Evolutionary conservation across 2,329 filamentous ascomycete species (phyloP).

Genomic region (Penicillium sp.): DNA sequence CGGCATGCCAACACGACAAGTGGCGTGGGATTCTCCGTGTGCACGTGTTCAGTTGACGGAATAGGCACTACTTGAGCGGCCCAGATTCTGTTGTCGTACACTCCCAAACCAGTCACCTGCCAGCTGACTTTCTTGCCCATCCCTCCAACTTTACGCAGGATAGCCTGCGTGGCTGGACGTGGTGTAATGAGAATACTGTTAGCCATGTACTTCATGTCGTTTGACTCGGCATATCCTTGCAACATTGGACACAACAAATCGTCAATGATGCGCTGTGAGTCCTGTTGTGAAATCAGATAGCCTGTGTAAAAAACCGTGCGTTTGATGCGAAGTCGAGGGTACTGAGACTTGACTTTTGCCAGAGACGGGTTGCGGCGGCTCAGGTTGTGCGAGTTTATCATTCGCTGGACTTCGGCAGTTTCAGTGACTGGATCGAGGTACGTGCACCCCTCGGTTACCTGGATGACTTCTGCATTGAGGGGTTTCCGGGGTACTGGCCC

Average conservation of each 20-base stretch:
- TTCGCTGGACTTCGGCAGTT: constrained; percentile 79
- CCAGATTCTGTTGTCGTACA: constrained; percentile 81
- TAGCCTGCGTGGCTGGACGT: constrained; percentile 68
- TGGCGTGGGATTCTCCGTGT: constrained; percentile 78
- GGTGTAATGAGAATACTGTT: constrained; percentile 91
- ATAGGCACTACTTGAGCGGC: constrained; percentile 78
- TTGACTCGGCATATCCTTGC: constrained; percentile 61
- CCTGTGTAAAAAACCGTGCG: constrained; percentile 90
- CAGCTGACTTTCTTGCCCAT: constrained; percentile 81
- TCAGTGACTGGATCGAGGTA: constrained; percentile 77
- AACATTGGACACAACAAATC: constrained; percentile 61
- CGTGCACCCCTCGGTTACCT: constrained; percentile 75
- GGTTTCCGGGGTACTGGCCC: constrained; percentile 59
- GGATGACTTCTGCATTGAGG: constrained; percentile 78
- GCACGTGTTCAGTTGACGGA: constrained; percentile 65
- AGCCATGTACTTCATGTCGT: constrained; percentile 77
- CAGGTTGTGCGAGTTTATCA: constrained; percentile 84
- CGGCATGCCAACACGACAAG: constrained; percentile 81
- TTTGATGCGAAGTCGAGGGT: constrained; percentile 68
- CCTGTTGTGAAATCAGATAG: constrained; percentile 75
- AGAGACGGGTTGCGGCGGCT: constrained; percentile 33
- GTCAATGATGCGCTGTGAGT: constrained; percentile 70
- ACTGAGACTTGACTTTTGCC: constrained; percentile 45
- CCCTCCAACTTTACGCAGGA: constrained; percentile 82
- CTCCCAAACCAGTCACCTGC: constrained; percentile 76